Evolutionary conservation across 257 asterid genomes (phyloP).

Genomic region (Nemophila menziesii): DNA sequence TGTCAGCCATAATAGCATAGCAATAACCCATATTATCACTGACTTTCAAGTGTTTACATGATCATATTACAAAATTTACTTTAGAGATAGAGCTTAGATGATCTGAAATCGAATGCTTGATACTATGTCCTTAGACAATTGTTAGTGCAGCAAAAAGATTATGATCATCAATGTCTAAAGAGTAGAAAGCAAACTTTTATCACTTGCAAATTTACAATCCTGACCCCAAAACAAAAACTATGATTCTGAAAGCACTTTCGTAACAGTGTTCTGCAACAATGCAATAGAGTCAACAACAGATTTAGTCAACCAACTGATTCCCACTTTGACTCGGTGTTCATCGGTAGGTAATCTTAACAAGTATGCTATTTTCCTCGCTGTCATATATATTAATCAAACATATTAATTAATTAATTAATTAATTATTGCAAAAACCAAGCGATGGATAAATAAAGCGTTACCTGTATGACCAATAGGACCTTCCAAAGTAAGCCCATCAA

Average conservation of each 20-base stretch:
- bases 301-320: constrained; percentile 83
- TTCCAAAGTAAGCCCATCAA: constrained; percentile 74
- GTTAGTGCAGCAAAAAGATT: too few relatives aligned
- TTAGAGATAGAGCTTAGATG: too few relatives aligned
- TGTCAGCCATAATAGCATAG: too few relatives aligned
- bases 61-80: too few relatives aligned
- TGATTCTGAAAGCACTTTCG: constrained; percentile 44
- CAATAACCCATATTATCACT: too few relatives aligned
- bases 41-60: too few relatives aligned
- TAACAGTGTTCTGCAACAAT: constrained; percentile 42
- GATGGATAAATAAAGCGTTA: constrained; percentile 11
- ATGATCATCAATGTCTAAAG: not conserved
- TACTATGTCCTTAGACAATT: too few relatives aligned
- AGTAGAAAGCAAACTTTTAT: not conserved
- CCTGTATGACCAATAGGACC: constrained; percentile 93
- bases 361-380: constrained; percentile 90
- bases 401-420: not conserved
- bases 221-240: constrained; percentile 6
- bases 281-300: constrained; percentile 76
- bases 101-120: not conserved
- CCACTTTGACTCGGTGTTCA: constrained; percentile 82
- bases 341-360: constrained; percentile 79
- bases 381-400: constrained; percentile 10
- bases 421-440: constrained; percentile 1
- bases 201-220: not conserved